Evolutionary conservation across 805 yeast species (phyloP).

Genomic region (Pichia ethanolica): DNA sequence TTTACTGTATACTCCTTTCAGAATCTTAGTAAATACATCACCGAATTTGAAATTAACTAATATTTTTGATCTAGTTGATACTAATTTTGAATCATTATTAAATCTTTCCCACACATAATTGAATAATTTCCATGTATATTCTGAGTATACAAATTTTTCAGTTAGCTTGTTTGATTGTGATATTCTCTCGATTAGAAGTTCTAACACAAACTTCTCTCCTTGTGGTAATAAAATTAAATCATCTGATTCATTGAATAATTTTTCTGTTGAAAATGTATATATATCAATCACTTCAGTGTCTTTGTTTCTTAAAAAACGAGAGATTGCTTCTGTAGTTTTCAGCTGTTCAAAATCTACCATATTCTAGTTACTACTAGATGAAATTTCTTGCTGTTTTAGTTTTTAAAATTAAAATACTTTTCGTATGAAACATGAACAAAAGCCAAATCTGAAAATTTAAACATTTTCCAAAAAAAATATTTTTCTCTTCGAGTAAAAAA

Average conservation of each 20-base stretch:
- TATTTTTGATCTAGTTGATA: slow-evolving; percentile 30
- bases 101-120: slow-evolving; percentile 24
- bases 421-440: too few species aligned
- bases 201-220: slow-evolving; percentile 45
- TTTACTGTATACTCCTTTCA: slow-evolving; percentile 16
- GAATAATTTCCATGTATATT: slow-evolving; percentile 45
- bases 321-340: slow-evolving; percentile 41
- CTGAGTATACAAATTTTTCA: slow-evolving; percentile 34
- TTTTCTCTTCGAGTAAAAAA: too few species aligned
- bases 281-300: slow-evolving; percentile 37
- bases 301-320: slow-evolving; percentile 52
- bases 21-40: slow-evolving; percentile 27
- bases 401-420: too few species aligned
- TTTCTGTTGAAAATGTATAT: slow-evolving; percentile 25
- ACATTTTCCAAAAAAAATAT: too few species aligned
- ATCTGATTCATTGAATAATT: slow-evolving; percentile 24
- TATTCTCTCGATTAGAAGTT: slow-evolving; percentile 53
- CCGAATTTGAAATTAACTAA: slow-evolving; percentile 37
- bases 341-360: too few species aligned
- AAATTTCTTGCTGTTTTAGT: too few species aligned
- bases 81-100: slow-evolving; percentile 14
- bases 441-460: too few species aligned
- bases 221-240: slow-evolving; percentile 45
- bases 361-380: too few species aligned
- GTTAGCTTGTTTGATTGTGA: slow-evolving; percentile 35